phyloP scores from a whole-genome alignment of 2,329 filamentous ascomycete species.

The Phyllosticta citriasiana region DNA sequence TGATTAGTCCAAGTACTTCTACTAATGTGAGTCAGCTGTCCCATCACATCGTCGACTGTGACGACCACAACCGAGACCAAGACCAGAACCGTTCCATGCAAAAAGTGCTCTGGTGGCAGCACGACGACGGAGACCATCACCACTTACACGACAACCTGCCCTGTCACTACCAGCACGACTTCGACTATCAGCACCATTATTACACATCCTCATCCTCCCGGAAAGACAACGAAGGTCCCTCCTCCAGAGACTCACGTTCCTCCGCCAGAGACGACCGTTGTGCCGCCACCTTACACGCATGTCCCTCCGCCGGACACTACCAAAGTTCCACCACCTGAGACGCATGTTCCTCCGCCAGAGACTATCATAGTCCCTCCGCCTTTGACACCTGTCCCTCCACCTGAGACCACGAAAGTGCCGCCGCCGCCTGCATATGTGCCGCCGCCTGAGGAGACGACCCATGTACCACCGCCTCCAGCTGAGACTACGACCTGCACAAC shows the following conservation, averaged over 20 bases:
- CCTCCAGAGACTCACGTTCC: neutral
- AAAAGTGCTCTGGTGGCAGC: constrained; percentile 1
- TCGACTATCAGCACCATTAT: constrained; percentile 4
- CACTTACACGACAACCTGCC: constrained; percentile 3
- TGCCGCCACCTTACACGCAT: neutral
- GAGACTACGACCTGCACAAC: neutral
- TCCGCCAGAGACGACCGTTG: neutral
- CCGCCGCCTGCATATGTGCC: neutral
- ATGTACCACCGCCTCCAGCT: neutral
- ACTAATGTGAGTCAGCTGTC: neutral
- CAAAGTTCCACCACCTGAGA: neutral
- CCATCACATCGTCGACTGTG: constrained; percentile 13
- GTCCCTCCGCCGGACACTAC: neutral
- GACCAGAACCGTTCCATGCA: constrained; percentile 4
- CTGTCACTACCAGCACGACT: constrained; percentile 1
- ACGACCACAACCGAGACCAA: constrained; percentile 10
- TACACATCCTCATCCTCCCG: neutral
- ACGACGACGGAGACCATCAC: constrained; percentile 2
- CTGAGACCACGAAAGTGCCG: neutral
- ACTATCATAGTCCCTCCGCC: neutral
- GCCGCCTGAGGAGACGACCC: neutral
- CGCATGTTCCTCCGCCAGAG: neutral
- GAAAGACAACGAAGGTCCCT: neutral
- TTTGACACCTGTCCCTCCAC: neutral
- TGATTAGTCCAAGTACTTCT: neutral